Evolutionary conservation across 192 early-diverging fungal genomes (phyloP).

Genomic region (Coemansia guatemalensis): DNA sequence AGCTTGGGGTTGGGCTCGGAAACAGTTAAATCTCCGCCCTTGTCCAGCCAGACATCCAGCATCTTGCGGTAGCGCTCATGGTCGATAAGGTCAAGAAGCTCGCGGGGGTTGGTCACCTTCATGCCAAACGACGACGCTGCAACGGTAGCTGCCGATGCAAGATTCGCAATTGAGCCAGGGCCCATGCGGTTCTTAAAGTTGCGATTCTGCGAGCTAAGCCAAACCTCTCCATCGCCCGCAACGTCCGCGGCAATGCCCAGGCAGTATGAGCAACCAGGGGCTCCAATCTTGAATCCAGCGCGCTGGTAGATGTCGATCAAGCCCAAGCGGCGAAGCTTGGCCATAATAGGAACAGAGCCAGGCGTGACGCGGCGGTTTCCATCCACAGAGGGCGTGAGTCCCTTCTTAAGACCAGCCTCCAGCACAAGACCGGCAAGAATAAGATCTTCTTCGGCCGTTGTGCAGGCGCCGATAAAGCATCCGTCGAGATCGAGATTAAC

Average conservation of each 20-base stretch:
- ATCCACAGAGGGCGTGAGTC: conserved; percentile 57
- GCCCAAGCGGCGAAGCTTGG: conserved; percentile 74
- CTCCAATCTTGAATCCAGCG: conserved; percentile 72
- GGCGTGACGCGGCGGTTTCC: conserved; percentile 76
- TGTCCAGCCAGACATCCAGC: conserved; percentile 68
- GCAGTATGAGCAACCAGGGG: conserved; percentile 81
- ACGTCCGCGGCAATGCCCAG: conserved; percentile 76
- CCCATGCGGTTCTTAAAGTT: conserved; percentile 88
- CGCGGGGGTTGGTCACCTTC: conserved; percentile 67
- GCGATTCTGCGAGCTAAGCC: conserved; percentile 82
- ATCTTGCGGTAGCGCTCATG: conserved; percentile 60
- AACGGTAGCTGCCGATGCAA: conserved; percentile 75
- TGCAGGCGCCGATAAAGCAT: conserved; percentile 81
- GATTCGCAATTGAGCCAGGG: conserved; percentile 75
- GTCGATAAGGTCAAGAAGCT: conserved; percentile 67
- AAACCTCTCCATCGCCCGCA: conserved; percentile 76
- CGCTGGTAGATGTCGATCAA: conserved; percentile 72
- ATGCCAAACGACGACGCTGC: conserved; percentile 78
- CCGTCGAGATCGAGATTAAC: conserved; percentile 71
- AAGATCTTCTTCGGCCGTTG: conserved; percentile 80
- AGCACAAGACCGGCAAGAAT: conserved; percentile 75
- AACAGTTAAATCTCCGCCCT: conserved; percentile 57
- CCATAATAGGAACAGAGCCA: conserved; percentile 74
- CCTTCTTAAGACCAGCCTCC: conserved; percentile 71
- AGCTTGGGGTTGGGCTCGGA: conserved; percentile 66